phyloP scores from a whole-genome alignment of 2,329 filamentous ascomycete genomes.

The Zymoseptoria crescenta region DNA sequence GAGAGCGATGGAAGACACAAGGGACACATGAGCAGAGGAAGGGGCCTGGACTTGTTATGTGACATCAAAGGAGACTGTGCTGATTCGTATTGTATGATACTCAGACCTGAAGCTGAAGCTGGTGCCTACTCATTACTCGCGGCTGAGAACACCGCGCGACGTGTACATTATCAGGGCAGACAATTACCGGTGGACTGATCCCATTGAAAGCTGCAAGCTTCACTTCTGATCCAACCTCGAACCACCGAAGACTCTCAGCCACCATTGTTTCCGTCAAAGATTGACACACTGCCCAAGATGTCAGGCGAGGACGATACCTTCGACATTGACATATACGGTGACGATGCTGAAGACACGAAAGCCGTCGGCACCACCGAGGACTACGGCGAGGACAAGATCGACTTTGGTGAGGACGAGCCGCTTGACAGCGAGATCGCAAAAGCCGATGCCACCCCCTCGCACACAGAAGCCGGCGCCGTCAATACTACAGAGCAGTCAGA shows the following conservation, averaged over 20 bases:
- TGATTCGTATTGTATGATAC: constrained; percentile 18
- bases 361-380: constrained; percentile 24
- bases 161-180: constrained; percentile 19
- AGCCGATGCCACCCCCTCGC: not conserved
- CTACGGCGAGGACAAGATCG: constrained; percentile 15
- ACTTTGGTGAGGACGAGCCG: constrained; percentile 17
- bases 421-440: not conserved
- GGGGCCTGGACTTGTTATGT: too few relatives aligned
- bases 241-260: not conserved
- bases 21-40: too few relatives aligned
- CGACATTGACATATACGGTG: constrained; percentile 64
- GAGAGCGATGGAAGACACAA: constrained; percentile 1
- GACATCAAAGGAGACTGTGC: constrained; percentile 3
- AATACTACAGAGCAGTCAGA: constrained; percentile 4
- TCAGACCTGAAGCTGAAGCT: constrained; percentile 12
- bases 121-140: not conserved
- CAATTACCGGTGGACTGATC: constrained; percentile 6
- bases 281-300: constrained; percentile 18
- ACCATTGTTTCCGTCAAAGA: constrained; percentile 1
- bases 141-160: constrained; percentile 5
- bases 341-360: constrained; percentile 38
- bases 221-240: not conserved
- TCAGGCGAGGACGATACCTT: constrained; percentile 59
- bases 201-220: not conserved
- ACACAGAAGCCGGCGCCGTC: not conserved